phyloP scores from a whole-genome alignment of 2,329 filamentous ascomycete genomes.

The Cordyceps farinosa region DNA sequence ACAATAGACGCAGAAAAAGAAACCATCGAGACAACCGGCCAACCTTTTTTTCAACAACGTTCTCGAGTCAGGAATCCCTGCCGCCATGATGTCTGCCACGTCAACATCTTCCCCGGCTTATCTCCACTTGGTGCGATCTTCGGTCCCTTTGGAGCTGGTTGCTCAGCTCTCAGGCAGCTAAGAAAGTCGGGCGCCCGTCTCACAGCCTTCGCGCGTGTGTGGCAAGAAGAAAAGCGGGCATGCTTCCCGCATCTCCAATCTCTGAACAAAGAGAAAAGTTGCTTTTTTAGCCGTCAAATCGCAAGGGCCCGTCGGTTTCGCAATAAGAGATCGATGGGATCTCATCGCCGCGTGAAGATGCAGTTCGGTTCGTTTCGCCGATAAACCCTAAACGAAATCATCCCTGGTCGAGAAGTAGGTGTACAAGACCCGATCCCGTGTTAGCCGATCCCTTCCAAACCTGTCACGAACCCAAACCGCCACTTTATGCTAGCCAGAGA shows the following conservation, averaged over 20 bases:
- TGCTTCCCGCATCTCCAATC: not conserved
- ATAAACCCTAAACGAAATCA: too few relatives aligned
- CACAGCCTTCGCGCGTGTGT: not conserved
- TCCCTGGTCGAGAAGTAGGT: too few relatives aligned
- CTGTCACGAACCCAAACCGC: too few relatives aligned
- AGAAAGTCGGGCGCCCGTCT: not conserved
- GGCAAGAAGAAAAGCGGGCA: not conserved
- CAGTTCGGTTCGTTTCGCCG: too few relatives aligned
- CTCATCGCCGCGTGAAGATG: too few relatives aligned
- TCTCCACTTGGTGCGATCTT: constrained; percentile 1
- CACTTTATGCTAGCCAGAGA: too few relatives aligned
- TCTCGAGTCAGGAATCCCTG: not conserved
- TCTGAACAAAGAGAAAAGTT: not conserved
- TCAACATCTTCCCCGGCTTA: not conserved
- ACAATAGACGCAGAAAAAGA: not conserved
- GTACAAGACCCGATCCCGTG: too few relatives aligned
- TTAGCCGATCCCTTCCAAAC: too few relatives aligned
- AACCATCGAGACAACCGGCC: not conserved
- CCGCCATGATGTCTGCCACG: not conserved
- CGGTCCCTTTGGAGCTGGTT: not conserved
- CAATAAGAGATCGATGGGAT: too few relatives aligned
- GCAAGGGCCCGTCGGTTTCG: too few relatives aligned
- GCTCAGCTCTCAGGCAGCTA: not conserved
- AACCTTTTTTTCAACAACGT: not conserved
- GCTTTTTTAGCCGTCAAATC: too few relatives aligned